Percentiles rank a stretch among this genome's conserved stretches.
These are phyloP conservation scores for Leucogyrophana mollusca DNA, from an alignment of 768 basidiomycete species.

Conservation along the genomic window DNA sequence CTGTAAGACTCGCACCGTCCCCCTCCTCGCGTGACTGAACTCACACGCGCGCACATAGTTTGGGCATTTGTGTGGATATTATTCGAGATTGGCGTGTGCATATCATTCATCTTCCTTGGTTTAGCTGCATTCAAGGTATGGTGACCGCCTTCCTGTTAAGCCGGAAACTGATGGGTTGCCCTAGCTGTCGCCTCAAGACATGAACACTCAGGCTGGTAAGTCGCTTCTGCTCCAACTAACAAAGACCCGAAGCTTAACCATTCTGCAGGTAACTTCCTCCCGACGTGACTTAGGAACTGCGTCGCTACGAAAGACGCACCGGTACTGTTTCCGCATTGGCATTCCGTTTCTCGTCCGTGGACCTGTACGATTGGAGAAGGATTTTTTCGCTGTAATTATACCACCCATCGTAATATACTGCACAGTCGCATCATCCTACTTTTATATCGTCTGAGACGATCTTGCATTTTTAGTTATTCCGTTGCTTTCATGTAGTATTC, in stretches of 20 bases:
- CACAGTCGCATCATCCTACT: neutral
- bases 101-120: slow-evolving; percentile 78
- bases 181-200: slow-evolving; percentile 41
- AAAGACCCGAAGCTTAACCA: too few relatives aligned
- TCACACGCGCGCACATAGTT: slow-evolving; percentile 40
- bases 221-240: slow-evolving; percentile 7
- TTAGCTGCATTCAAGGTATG: slow-evolving; percentile 79
- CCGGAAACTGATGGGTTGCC: slow-evolving; percentile 4
- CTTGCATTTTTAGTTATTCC: slow-evolving; percentile 10
- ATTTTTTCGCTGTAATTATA: slow-evolving; percentile 3
- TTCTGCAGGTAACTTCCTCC: slow-evolving; percentile 55
- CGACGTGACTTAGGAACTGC: slow-evolving; percentile 40
- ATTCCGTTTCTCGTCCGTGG: slow-evolving; percentile 7
- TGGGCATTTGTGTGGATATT: slow-evolving; percentile 88
- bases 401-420: neutral
- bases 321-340: slow-evolving; percentile 1
- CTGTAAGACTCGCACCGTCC: slow-evolving; percentile 43
- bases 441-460: slow-evolving; percentile 15
- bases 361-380: slow-evolving; percentile 16
- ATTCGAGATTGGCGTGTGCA: slow-evolving; percentile 72
- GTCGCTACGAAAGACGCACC: slow-evolving; percentile 4
- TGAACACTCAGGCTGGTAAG: slow-evolving; percentile 68
- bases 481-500: slow-evolving; percentile 1
- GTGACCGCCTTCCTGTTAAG: neutral
- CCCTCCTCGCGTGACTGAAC: neutral